phyloP scores from a whole-genome alignment of 1,284 basidiomycete genomes.

The Ustilago hordei region DNA sequence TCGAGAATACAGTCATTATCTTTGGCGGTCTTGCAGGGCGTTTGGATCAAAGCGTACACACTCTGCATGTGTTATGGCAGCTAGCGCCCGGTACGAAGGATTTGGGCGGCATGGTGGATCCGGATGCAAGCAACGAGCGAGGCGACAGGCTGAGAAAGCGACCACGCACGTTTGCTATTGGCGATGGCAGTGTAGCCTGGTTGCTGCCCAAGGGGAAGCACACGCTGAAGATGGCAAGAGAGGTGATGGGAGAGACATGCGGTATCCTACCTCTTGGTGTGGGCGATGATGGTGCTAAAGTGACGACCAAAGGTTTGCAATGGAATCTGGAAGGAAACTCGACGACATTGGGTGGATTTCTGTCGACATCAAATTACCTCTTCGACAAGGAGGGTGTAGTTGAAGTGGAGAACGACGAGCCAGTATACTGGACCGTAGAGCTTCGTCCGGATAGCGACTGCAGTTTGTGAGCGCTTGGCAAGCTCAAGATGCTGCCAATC shows the following conservation, averaged over 20 bases:
- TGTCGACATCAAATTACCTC: constrained; percentile 93
- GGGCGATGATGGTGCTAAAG: constrained; percentile 74
- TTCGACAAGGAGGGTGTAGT: constrained; percentile 72
- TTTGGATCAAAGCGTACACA: constrained; percentile 93
- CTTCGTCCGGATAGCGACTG: constrained; percentile 50
- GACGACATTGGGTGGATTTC: constrained; percentile 61
- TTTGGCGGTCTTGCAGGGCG: constrained; percentile 90
- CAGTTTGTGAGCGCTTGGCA: constrained; percentile 5
- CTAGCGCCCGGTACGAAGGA: constrained; percentile 72
- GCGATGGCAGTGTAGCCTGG: constrained; percentile 90
- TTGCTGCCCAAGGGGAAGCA: constrained; percentile 84
- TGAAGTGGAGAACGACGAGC: constrained; percentile 80
- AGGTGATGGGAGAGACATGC: constrained; percentile 84
- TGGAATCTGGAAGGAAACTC: constrained; percentile 79
- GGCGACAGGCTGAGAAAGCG: constrained; percentile 71
- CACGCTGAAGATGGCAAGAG: constrained; percentile 79
- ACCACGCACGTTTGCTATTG: constrained; percentile 79
- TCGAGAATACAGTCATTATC: constrained; percentile 74
- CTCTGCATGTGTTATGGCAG: constrained; percentile 86
- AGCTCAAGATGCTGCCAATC: neutral
- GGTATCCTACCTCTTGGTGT: constrained; percentile 88
- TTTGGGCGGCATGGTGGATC: constrained; percentile 47
- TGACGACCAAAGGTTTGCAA: constrained; percentile 84
- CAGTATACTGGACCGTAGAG: constrained; percentile 90
- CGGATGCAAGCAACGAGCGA: constrained; percentile 19